Evolutionary conservation across 2,329 filamentous ascomycete species (phyloP), one percentile per base, ranked within the genome.

Genomic region (Diaporthe longicolla): DNA sequence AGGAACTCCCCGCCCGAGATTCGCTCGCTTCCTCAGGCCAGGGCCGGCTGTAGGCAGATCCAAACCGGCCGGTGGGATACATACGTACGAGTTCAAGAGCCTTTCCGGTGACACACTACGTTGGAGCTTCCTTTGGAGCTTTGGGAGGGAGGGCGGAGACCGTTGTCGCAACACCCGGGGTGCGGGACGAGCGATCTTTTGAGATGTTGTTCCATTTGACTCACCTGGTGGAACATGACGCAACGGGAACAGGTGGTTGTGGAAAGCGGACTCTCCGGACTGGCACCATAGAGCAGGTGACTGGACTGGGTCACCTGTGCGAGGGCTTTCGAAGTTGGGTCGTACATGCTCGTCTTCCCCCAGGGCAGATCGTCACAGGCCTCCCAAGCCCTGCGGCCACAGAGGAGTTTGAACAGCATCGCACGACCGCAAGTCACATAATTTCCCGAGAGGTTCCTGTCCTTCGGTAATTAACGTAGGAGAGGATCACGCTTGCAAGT

Each of bases 1-100:
- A 74, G 70, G 73, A 43, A 70, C 73, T 57, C 55, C 24, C 61
- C 40, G 40, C 55, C 45, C 29, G 61, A 37, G 70, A 70, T 63
- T 61, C 35, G 70, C 19, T 69, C 29, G 70, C 70, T 72, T 45
- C 45, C 19, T 10, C 35, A 55, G 37, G 57, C 70, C 43, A 55
- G 70, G 40, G 45, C 59, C 35, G 57, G 57, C 57, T 45, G 45
- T 55, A 4, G n/a, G 35, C 9, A n/a, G 63, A 19, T 68, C 15
- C 32, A 54, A 37, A 35, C 40, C 48, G 63, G 48, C 9, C 48
- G 45, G n/a, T 6, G 63, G 48, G 9, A 54, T 54, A 68, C 48
- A 68, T 68, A 54, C 48, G 63, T 66, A 21, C 63, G 63, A 52
- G 21, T 7, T 1, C 32, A 66, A 15, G 37, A 24, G 63, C 15